Base-by-base conservation (phyloP, 495 filamentous ascomycete genomes). In the Trichoderma orchidacearum region DNA sequence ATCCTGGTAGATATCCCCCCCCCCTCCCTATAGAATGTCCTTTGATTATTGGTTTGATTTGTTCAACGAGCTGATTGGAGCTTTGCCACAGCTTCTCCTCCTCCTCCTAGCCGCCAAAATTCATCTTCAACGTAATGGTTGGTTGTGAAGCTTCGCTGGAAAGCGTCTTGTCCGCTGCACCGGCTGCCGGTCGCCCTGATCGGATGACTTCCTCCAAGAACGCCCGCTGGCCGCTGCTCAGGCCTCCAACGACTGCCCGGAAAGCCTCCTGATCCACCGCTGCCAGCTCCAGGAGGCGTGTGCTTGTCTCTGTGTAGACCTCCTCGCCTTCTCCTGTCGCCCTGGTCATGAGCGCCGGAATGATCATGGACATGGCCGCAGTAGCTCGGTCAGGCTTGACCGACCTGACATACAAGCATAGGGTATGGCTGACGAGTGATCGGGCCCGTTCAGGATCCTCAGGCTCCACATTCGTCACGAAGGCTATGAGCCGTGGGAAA, bases 121-220 rank as follows among this genome's bases (percentile, higher is more conserved):
- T 79, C 86, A 97, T 90, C 75, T 92, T 89, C 68, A 99, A 65
- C 53, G 89, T 89, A 78, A 99, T 99, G 58, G 72, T 95, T 13
- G 93, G 94, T 69, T 84, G 81, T 58, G 74, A 80, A 31, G 76
- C 76, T 41, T 70, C 76, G 2, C 67, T 70, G 23, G 70, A 69
- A 4, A 32, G 30, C 23, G 30, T 21, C 29, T 64, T 66, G 59
- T 64, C 72, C 29, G 59, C 67, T 61, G 32, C 50, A 58, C 13
- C 59, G 52, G 8, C 60, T 31, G 59, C 60, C 60, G 70, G 64
- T 55, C 72, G 65, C 54, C 77, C 85, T 48, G 78, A 80, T 36
- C 82, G 76, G 25, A 97, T 81, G 7, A 95, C 84, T 59, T 85
- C 85, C 71, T 97, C 92, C 73, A 96, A 76, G 50, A 90, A 85